Conservation (phyloP, 345 rosid species). For the Syzygium aqueum region DNA sequence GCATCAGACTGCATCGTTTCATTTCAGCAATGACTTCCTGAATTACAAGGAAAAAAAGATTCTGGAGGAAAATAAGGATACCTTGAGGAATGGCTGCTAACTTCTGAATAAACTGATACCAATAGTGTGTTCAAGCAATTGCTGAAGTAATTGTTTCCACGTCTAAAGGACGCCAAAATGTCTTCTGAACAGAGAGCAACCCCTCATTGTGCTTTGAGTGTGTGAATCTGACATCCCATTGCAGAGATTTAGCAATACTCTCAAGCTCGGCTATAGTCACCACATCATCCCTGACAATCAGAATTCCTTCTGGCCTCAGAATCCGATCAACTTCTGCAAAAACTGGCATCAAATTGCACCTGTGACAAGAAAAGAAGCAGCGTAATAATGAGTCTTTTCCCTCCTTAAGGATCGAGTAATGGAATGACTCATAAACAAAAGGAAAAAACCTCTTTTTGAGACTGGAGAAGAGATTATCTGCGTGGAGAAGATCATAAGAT, state of each 20-base stretch:
- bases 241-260: slow-evolving; percentile 16
- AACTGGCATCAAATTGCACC: slow-evolving; percentile 25
- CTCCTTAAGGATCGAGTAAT: not conserved
- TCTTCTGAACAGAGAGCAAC: slow-evolving; percentile 30
- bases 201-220: slow-evolving; percentile 28
- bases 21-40: not conserved
- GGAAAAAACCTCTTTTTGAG: slow-evolving; percentile 21
- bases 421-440: not conserved
- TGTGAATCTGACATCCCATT: slow-evolving; percentile 30
- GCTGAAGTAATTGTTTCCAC: not conserved
- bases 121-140: not conserved
- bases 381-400: not conserved
- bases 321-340: slow-evolving; percentile 37
- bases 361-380: not conserved
- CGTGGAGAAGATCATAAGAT: slow-evolving; percentile 40
- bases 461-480: slow-evolving; percentile 38
- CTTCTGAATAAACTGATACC: not conserved
- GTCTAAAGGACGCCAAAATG: slow-evolving; percentile 24
- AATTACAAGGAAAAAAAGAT: not conserved
- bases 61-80: not conserved
- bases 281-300: slow-evolving; percentile 25
- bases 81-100: not conserved
- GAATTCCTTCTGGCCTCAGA: slow-evolving; percentile 32
- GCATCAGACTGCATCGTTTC: not conserved
- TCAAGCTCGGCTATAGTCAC: slow-evolving; percentile 19